Conservation (phyloP, 805 yeast genomes). For the Saitoella complicata region DNA sequence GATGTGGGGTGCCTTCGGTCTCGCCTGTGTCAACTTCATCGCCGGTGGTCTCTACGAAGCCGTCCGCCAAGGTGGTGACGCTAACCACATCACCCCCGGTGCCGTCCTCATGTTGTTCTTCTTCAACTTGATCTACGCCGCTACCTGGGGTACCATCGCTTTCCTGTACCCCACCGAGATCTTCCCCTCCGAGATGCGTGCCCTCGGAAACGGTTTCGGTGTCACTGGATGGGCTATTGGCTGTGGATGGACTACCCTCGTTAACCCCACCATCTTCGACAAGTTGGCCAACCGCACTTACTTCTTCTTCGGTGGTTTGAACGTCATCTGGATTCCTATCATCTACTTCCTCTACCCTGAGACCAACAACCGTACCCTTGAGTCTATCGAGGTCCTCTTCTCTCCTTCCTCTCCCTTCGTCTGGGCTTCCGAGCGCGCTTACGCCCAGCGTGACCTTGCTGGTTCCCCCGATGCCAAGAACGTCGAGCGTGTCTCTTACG, state of each 20-base stretch:
- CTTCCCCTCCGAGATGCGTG: slow-evolving; percentile 16
- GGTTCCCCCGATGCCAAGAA: no score
- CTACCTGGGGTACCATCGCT: slow-evolving; percentile 17
- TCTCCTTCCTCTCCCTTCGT: slow-evolving; percentile 13
- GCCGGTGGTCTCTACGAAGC: slow-evolving; percentile 25
- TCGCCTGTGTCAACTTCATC: slow-evolving; percentile 27
- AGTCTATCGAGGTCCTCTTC: slow-evolving; percentile 43
- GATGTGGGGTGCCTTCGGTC: slow-evolving; percentile 10
- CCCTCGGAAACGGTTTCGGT: slow-evolving; percentile 11
- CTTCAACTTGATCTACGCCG: slow-evolving; percentile 20
- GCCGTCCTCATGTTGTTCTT: slow-evolving; percentile 23
- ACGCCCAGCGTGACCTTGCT: no score
- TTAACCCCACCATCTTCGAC: slow-evolving; percentile 21
- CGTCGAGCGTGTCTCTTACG: no score
- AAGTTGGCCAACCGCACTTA: slow-evolving; percentile 19
- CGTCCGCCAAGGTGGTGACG: slow-evolving; percentile 17
- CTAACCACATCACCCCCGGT: slow-evolving; percentile 16
- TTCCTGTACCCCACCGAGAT: slow-evolving; percentile 18
- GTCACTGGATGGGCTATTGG: slow-evolving; percentile 21
- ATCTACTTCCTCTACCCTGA: slow-evolving; percentile 46
- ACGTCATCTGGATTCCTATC: slow-evolving; percentile 13
- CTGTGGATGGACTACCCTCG: slow-evolving; percentile 23
- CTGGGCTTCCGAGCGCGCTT: slow-evolving; percentile 8
- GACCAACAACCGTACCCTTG: slow-evolving; percentile 40
- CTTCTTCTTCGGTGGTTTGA: slow-evolving; percentile 21